Conservation (phyloP, 768 basidiomycete genomes). For the Auriscalpium vulgare region DNA sequence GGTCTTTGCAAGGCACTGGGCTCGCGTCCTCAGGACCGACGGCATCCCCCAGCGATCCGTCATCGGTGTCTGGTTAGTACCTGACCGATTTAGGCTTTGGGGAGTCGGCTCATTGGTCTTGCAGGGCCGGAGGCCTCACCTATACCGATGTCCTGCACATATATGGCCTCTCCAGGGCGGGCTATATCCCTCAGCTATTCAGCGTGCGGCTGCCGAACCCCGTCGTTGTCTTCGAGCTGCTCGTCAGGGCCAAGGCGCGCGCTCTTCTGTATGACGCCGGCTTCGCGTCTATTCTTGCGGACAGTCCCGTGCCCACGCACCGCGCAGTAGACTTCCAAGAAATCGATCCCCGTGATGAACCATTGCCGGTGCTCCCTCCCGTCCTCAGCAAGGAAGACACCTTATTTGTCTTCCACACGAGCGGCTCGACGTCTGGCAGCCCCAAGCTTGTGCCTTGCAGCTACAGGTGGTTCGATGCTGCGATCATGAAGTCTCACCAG, state of each 20-base stretch:
- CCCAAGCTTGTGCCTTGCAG: slow-evolving; percentile 73
- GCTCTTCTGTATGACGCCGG: slow-evolving; percentile 60
- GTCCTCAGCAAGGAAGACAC: slow-evolving; percentile 30
- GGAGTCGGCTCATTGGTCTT: not conserved
- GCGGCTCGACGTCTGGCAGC: slow-evolving; percentile 77
- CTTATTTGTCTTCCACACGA: slow-evolving; percentile 71
- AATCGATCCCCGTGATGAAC: slow-evolving; percentile 28
- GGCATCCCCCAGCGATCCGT: slow-evolving; percentile 49
- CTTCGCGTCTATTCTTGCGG: slow-evolving; percentile 34
- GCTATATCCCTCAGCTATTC: slow-evolving; percentile 72
- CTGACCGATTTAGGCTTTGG: not conserved
- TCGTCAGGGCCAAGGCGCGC: slow-evolving; percentile 51
- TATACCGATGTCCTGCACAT: slow-evolving; percentile 68
- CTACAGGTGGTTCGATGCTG: slow-evolving; percentile 57
- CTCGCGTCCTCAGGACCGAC: slow-evolving; percentile 34
- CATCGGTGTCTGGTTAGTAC: slow-evolving; percentile 61
- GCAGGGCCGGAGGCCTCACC: slow-evolving; percentile 65
- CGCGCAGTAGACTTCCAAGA: slow-evolving; percentile 33
- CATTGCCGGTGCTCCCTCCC: slow-evolving; percentile 36
- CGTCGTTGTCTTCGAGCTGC: slow-evolving; percentile 59
- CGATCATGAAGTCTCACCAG: slow-evolving; percentile 50
- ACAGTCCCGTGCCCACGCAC: slow-evolving; percentile 44
- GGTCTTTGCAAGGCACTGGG: slow-evolving; percentile 57
- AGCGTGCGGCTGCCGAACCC: slow-evolving; percentile 72
- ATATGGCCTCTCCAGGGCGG: slow-evolving; percentile 68